Evolutionary conservation across 306 rosid genomes (phyloP), one percentile per base, ranked within the genome.

Genomic region (Castanopsis chinensis): DNA sequence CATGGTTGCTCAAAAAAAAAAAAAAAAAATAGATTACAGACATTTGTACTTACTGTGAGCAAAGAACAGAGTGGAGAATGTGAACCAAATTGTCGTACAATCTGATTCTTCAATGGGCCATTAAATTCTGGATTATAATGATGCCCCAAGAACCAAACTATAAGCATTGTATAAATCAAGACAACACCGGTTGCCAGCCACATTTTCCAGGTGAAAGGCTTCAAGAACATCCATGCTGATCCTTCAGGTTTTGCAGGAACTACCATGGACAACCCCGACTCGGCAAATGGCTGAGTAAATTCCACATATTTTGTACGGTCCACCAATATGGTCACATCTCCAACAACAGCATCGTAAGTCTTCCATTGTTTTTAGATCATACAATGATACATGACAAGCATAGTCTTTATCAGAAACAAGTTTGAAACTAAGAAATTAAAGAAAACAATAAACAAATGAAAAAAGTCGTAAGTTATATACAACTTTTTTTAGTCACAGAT

Each of bases 61-160:
- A 75, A 70, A 85, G 83, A 85, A 85, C 18, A 85, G 60, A 70
- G 85, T 69, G 52, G 85, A 81, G 79, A 81, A 85, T 32, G 76
- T 78, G 79, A 85, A 85, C 88, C 85, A 85, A 71, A 60, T 12
- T 28, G 83, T n/a, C 21, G 60, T 75, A 78, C 58, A n/a, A 85
- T 81, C 83, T 85, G 88, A 19, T 81, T 64, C 52, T 51, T 74
- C 81, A 30, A n/a, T 3, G 87, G 8, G 64, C 85, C 88, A 2
- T 60, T 3, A 41, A 81, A 85, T 57, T 71, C 79, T 6, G 78
- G 78, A 56, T 85, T 85, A 6, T 59, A 64, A 1, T n/a, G 69
- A 49, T 77, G 83, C 81, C 81, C 88, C 78, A 85, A 53, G 54
- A 85, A 78, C 85, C 85, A 85, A 17, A 81, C 59, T 7, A 74